Conservation (phyloP, 148 eudicot species). For the Persicaria tinctoria region DNA sequence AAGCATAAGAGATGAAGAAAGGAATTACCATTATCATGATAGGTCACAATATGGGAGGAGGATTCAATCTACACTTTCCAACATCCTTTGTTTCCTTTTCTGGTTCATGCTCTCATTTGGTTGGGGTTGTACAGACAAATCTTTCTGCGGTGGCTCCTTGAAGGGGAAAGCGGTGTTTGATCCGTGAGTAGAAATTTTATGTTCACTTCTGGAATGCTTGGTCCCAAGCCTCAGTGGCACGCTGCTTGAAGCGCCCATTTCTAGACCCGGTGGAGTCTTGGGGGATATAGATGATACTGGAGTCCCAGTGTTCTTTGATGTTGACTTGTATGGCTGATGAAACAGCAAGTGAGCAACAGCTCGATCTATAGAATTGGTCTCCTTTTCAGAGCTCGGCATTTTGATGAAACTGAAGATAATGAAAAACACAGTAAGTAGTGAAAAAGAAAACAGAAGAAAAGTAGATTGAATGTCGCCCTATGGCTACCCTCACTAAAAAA, state of each 20-base stretch:
- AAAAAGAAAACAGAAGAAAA: background rate
- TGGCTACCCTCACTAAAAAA: background rate
- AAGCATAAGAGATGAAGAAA: slow-evolving; percentile 26
- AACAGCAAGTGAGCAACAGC: slow-evolving; percentile 73
- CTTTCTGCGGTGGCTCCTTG: slow-evolving; percentile 22
- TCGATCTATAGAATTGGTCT: slow-evolving; percentile 74
- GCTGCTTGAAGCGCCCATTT: slow-evolving; percentile 22
- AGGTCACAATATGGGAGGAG: background rate
- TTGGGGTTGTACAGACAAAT: slow-evolving; percentile 15
- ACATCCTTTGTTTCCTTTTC: slow-evolving; percentile 19
- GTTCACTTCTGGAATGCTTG: slow-evolving; percentile 23
- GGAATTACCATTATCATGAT: slow-evolving; percentile 34
- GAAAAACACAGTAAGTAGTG: background rate
- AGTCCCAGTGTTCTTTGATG: slow-evolving; percentile 34
- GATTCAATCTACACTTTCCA: slow-evolving; percentile 21
- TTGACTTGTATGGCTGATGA: slow-evolving; percentile 45
- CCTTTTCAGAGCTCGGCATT: slow-evolving; percentile 39
- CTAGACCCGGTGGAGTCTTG: slow-evolving; percentile 22
- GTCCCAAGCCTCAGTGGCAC: slow-evolving; percentile 19
- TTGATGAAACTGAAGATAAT: slow-evolving; percentile 28
- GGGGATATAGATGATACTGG: slow-evolving; percentile 44
- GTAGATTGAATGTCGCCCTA: background rate
- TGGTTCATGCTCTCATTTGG: slow-evolving; percentile 19
- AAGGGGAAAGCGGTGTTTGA: slow-evolving; percentile 21
- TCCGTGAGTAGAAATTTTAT: slow-evolving; percentile 17